phyloP scores from a whole-genome alignment of 768 basidiomycete genomes.

The Boletus subparvulus region DNA sequence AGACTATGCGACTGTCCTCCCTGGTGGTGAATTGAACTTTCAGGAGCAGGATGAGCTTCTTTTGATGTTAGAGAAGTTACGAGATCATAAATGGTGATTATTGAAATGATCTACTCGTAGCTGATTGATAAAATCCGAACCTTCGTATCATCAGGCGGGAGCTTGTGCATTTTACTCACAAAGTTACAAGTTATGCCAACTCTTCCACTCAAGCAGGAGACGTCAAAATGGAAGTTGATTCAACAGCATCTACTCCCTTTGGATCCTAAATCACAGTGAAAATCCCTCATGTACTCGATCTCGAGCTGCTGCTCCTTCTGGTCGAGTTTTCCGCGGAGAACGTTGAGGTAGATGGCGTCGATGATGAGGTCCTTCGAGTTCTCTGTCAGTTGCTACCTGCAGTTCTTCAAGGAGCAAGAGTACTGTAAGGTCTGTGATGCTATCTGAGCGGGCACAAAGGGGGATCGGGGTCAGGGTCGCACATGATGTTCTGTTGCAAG shows the following conservation, averaged over 20 bases:
- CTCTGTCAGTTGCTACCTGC: slow-evolving; percentile 76
- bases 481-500: slow-evolving; percentile 78
- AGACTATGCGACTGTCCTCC: slow-evolving; percentile 54
- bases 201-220: slow-evolving; percentile 27
- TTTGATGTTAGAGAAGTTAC: slow-evolving; percentile 60
- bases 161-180: slow-evolving; percentile 50
- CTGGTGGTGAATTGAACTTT: slow-evolving; percentile 70
- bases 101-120: too few species aligned
- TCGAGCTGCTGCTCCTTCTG: slow-evolving; percentile 89
- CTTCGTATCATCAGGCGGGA: slow-evolving; percentile 44
- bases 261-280: too few species aligned
- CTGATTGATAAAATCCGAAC: neutral
- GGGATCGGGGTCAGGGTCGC: slow-evolving; percentile 26
- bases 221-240: slow-evolving; percentile 66
- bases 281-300: slow-evolving; percentile 72
- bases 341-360: slow-evolving; percentile 90
- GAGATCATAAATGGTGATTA: slow-evolving; percentile 49
- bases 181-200: slow-evolving; percentile 37
- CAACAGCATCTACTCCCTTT: slow-evolving; percentile 67
- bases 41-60: slow-evolving; percentile 74
- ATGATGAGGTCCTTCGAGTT: slow-evolving; percentile 95
- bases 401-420: slow-evolving; percentile 65
- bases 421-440: slow-evolving; percentile 75
- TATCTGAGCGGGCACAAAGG: neutral
- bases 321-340: slow-evolving; percentile 89